Percentiles rank a stretch among this genome's conserved stretches.
Evolutionary conservation across 331 rosid species (phyloP).

Genomic region (Erythrophleum ivorense): DNA sequence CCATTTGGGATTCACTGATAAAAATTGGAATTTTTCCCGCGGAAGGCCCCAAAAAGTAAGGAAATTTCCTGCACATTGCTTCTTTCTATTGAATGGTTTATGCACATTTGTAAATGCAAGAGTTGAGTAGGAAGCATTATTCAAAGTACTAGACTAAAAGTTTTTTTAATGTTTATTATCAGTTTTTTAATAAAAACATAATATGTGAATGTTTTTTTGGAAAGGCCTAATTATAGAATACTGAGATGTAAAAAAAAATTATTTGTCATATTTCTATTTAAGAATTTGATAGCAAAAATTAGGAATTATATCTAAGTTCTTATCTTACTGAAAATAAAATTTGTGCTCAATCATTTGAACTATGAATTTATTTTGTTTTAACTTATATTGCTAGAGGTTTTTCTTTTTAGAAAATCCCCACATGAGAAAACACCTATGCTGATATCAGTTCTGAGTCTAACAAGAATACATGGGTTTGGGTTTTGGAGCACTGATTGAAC

Average conservation of each 20-base stretch:
- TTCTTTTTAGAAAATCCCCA: background rate
- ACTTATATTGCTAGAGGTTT: background rate
- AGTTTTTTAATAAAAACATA: background rate
- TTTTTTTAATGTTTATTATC: background rate
- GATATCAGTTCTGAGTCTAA: background rate
- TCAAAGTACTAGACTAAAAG: background rate
- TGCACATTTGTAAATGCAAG: background rate
- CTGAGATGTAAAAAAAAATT: background rate
- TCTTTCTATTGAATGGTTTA: background rate
- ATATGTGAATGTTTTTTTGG: background rate
- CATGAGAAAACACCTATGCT: background rate
- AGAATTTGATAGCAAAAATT: background rate
- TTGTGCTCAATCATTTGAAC: background rate
- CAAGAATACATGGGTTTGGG: background rate
- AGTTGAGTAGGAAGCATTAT: background rate
- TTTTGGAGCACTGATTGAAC: background rate
- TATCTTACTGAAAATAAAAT: background rate
- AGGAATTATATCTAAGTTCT: background rate
- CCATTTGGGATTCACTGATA: background rate
- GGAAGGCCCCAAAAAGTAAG: background rate
- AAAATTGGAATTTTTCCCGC: background rate
- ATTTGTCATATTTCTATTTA: background rate
- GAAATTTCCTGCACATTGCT: background rate
- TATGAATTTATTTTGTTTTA: background rate
- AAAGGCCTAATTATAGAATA: background rate